Base-by-base conservation (phyloP, 2,329 filamentous ascomycete species). In the Cytospora piceae region DNA sequence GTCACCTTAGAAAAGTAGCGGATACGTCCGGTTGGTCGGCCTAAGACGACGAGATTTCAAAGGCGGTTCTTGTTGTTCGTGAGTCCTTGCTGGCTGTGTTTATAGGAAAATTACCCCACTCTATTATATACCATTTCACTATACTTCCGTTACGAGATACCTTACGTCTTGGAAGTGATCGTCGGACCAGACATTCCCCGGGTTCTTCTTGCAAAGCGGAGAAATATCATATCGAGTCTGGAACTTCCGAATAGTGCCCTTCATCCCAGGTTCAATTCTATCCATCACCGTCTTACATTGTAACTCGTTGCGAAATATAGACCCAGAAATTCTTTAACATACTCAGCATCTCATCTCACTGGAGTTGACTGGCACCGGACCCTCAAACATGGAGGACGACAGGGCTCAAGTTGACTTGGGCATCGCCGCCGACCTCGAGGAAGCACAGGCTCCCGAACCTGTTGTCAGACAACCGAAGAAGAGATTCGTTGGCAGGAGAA, bases 401-500 rank as follows among this genome's bases (percentile, higher is more conserved):
- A 82, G 91, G 71, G 87, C 85, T 37, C 82, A 87, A 68, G 85
- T 88, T 37, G 90, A 93, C 72, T 78, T 94, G 32, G 90, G 90
- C 66, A 83, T 90, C 52, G 88, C 87, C 15, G 83, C 86, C 60
- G 87, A 90, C 69, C 87, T 90, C 51, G 88, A 89, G 69, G 83
- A 73, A 60, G 67, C 71, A 64, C 57, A 75, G 58, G 68, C 82
- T 64, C 69, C 78, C 76, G 83, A 82, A 66, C 76, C 80, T 29
- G 77, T 77, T 8, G 71, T 81, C 24, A 92, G 85, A 74, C 90
- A 94, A 73, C 95, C 95, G 27, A 96, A 92, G 81, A 94, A 94
- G 78, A 87, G 94, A 65, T 99, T 99, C 71, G 90, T 99, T 22
- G 95, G 95, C 34, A 85, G 93, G 70, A 87, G 90, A 72, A 86